Conservation (phyloP, 805 yeast species). For the Citeromyces matritensis region DNA sequence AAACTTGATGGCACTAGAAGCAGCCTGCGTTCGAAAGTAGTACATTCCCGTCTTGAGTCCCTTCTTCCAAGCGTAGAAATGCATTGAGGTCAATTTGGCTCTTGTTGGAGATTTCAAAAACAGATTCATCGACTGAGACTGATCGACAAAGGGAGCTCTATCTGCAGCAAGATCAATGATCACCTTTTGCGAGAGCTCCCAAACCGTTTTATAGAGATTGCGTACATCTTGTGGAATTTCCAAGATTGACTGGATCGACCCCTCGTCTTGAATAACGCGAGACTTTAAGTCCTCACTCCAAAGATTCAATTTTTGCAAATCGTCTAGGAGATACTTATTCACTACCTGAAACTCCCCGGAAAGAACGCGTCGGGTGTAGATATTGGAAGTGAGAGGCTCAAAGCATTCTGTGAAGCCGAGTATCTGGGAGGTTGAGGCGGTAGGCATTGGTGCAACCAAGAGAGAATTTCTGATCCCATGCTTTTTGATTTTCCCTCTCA, state of each 20-base stretch:
- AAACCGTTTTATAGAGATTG: slow-evolving; percentile 79
- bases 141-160: slow-evolving; percentile 65
- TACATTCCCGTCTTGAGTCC: slow-evolving; percentile 99
- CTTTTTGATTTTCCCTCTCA: slow-evolving; percentile 41
- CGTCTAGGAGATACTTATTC: slow-evolving; percentile 73
- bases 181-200: slow-evolving; percentile 86
- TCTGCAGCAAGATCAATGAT: slow-evolving; percentile 81
- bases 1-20: slow-evolving; percentile 92
- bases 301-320: slow-evolving; percentile 64
- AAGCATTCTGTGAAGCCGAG: slow-evolving; percentile 90
- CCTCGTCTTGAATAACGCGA: slow-evolving; percentile 59
- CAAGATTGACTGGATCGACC: slow-evolving; percentile 71
- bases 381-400: slow-evolving; percentile 90
- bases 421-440: slow-evolving; percentile 95
- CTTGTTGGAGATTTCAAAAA: slow-evolving; percentile 83
- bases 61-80: slow-evolving; percentile 97
- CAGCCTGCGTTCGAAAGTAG: slow-evolving; percentile 94
- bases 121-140: slow-evolving; percentile 86
- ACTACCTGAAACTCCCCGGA: slow-evolving; percentile 93
- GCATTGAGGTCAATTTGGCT: slow-evolving; percentile 96
- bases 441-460: slow-evolving; percentile 92
- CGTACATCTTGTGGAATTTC: slow-evolving; percentile 65
- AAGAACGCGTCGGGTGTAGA: slow-evolving; percentile 78
- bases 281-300: slow-evolving; percentile 78
- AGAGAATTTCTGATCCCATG: slow-evolving; percentile 80